Evolutionary conservation across 257 asterid genomes (phyloP), one percentile per base, ranked within the genome.

Genomic region (Solanum gracilifrons): DNA sequence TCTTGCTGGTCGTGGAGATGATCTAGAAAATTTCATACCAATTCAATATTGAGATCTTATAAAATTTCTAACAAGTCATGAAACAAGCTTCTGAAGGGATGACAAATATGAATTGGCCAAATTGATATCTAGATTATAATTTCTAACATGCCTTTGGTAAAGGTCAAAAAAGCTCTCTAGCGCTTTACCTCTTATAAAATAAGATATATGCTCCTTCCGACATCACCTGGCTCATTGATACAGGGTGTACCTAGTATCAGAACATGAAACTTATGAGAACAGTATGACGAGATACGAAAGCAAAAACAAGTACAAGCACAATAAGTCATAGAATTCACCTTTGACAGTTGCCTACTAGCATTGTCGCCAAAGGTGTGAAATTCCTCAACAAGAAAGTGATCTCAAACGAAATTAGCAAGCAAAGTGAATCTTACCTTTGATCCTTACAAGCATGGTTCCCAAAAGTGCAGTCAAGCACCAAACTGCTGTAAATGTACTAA

Each of bases 171-270:
- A 80, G 68, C 68, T 80, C 41, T 48, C 39, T 29, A 29, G 71
- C 18, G 80, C 75, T 89, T 88, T 92, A 94, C 98, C 99, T 93
- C 95, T 89, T 91, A 93, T 96, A 96, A 92, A 95, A 96, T 86
- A 96, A 90, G 88, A 95, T 96, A 88, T 96, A 96, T 36, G 99
- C 99, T 82, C 98, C 97, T 93, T 93, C 94, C 0, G 95, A 91
- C 96, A 96, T 92, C 88, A 96, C 98, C 88, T 92, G 96, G 91
- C 89, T 91, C 92, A 90, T 87, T n/a, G 90, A 91, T 10, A 94
- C 98, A 9, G 92, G 94, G 85, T 91, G 93, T 86, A 96, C 98
- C 99, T 96, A 92, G 83, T 87, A 87, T 77, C 37, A 88, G 27
- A 82, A 68, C 64, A 80, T 16, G 85, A 1, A 46, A 27, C 76